Conservation (phyloP, 2,329 filamentous ascomycete species). For the Aschersonia sp. region DNA sequence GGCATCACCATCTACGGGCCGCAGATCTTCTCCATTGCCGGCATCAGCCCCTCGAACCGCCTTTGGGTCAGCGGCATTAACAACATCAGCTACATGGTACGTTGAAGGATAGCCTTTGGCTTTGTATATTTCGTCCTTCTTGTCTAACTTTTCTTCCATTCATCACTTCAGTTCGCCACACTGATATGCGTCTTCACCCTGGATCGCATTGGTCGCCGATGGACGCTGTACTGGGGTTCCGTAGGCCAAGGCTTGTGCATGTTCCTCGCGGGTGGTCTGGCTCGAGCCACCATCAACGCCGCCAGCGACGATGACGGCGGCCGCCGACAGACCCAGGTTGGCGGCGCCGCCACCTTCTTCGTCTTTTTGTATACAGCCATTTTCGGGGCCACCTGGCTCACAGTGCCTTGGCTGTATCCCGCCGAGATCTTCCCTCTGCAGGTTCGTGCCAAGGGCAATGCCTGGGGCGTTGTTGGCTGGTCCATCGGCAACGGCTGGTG, state of each 20-base stretch:
- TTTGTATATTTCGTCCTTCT: neutral
- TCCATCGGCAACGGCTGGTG: slow-evolving; percentile 43
- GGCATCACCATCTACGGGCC: slow-evolving; percentile 49
- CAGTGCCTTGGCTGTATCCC: slow-evolving; percentile 47
- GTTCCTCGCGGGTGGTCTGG: slow-evolving; percentile 52
- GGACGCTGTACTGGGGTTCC: slow-evolving; percentile 57
- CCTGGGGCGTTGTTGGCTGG: slow-evolving; percentile 45
- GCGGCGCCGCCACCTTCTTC: slow-evolving; percentile 53
- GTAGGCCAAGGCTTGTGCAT: slow-evolving; percentile 50
- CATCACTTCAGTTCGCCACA: slow-evolving; percentile 33
- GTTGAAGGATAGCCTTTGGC: neutral
- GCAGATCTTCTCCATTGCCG: slow-evolving; percentile 51
- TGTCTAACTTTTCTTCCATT: neutral
- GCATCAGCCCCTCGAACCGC: slow-evolving; percentile 44
- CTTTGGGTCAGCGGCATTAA: slow-evolving; percentile 48
- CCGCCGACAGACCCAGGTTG: slow-evolving; percentile 29
- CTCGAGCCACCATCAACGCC: slow-evolving; percentile 30
- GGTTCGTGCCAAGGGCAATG: slow-evolving; percentile 43
- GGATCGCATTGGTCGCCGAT: slow-evolving; percentile 52
- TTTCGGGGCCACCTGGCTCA: slow-evolving; percentile 31
- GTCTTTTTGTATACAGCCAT: slow-evolving; percentile 42
- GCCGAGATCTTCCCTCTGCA: slow-evolving; percentile 43
- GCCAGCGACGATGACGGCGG: slow-evolving; percentile 21
- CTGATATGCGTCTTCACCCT: slow-evolving; percentile 57
- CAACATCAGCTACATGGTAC: slow-evolving; percentile 33